These are phyloP conservation scores for Starmerella floricola DNA, from an alignment of 805 yeast species.

Conservation along the genomic window DNA sequence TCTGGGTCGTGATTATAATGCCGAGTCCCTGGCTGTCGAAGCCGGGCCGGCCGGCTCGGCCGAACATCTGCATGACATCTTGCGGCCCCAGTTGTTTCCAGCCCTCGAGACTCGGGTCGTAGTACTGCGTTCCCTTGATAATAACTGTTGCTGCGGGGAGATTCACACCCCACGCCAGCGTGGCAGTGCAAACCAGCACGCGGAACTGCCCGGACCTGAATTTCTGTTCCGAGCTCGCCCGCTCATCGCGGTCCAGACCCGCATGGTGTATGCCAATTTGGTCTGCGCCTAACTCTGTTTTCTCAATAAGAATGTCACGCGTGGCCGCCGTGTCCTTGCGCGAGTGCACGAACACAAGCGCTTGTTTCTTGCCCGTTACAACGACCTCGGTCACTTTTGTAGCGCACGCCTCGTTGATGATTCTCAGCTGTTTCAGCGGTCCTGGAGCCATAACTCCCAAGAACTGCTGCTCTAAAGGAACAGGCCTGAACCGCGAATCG, in stretches of 20 bases:
- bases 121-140: conserved; percentile 86
- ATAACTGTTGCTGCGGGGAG: conserved; percentile 96
- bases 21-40: conserved; percentile 91
- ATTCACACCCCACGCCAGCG: conserved; percentile 98
- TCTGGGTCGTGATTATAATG: conserved; percentile 75
- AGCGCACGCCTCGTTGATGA: conserved; percentile 84
- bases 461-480: conserved; percentile 81
- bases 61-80: conserved; percentile 92
- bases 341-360: conserved; percentile 85
- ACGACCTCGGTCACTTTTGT: conserved; percentile 58
- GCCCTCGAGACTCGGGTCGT: conserved; percentile 76
- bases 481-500: conserved; percentile 76
- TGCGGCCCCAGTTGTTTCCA: conserved; percentile 94
- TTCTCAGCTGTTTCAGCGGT: conserved; percentile 61
- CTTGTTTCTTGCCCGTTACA: conserved; percentile 48
- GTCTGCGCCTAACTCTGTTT: conserved; percentile 40
- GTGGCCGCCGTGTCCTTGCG: conserved; percentile 90
- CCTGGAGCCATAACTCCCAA: conserved; percentile 77
- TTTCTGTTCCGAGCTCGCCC: conserved; percentile 75
- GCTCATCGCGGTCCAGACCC: conserved; percentile 80
- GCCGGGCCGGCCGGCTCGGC: conserved; percentile 95
- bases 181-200: conserved; percentile 90
- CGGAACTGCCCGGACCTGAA: conserved; percentile 72
- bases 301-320: conserved; percentile 37
- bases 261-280: conserved; percentile 94